phyloP scores from a whole-genome alignment of 2,329 filamentous ascomycete species.

The Fusarium staphyleae region DNA sequence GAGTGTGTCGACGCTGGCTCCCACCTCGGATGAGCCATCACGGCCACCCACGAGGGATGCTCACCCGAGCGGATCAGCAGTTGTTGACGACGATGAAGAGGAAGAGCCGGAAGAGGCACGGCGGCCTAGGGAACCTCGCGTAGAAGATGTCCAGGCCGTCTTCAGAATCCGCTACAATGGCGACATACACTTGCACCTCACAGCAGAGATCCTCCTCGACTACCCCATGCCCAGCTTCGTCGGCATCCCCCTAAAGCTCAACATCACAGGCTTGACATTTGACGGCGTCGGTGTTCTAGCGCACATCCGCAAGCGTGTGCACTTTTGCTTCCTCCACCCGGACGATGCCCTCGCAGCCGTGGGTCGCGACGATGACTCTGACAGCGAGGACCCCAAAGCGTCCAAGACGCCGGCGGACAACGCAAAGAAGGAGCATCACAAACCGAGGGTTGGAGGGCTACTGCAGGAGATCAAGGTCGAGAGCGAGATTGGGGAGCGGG shows the following conservation, averaged over 20 bases:
- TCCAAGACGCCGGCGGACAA: slow-evolving; percentile 9
- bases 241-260: slow-evolving; percentile 90
- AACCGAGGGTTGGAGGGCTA: slow-evolving; percentile 69
- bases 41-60: slow-evolving; percentile 65
- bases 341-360: slow-evolving; percentile 86
- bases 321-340: slow-evolving; percentile 93
- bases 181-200: slow-evolving; percentile 85
- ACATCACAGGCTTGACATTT: slow-evolving; percentile 93
- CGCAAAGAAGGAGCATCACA: slow-evolving; percentile 42
- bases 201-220: slow-evolving; percentile 93
- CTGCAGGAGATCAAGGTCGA: slow-evolving; percentile 94
- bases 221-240: slow-evolving; percentile 99
- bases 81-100: slow-evolving; percentile 49
- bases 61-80: slow-evolving; percentile 47
- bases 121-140: slow-evolving; percentile 67
- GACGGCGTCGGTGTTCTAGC: slow-evolving; percentile 93
- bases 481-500: slow-evolving; percentile 94
- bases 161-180: slow-evolving; percentile 90
- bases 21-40: slow-evolving; percentile 61
- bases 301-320: slow-evolving; percentile 85
- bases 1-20: slow-evolving; percentile 67
- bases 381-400: slow-evolving; percentile 11
- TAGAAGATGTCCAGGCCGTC: slow-evolving; percentile 91
- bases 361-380: slow-evolving; percentile 53
- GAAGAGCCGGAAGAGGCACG: slow-evolving; percentile 38